A percentile compares a stretch with the other conserved stretches of the same genome.
Conservation (phyloP, 768 basidiomycete genomes). For the Trametes meyenii region DNA sequence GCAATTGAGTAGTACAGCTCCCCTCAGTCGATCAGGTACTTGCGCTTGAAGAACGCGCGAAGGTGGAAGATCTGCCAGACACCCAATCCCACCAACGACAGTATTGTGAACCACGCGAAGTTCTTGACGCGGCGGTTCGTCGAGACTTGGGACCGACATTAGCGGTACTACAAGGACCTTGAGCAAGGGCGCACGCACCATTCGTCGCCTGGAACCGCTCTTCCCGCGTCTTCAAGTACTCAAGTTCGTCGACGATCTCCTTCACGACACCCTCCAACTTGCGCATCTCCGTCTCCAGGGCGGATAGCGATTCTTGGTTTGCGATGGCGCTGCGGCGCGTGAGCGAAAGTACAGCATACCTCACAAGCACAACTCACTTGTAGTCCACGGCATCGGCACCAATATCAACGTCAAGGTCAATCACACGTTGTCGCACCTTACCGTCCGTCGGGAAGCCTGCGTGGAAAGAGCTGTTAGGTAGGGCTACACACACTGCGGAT, state of each 20-base stretch:
- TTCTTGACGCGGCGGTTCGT: constrained; percentile 90
- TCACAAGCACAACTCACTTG: constrained; percentile 63
- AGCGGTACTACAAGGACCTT: background rate
- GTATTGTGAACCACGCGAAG: constrained; percentile 88
- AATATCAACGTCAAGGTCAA: constrained; percentile 97
- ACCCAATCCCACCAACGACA: constrained; percentile 78
- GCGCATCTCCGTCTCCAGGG: constrained; percentile 97
- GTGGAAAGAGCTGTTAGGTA: background rate
- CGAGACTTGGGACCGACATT: constrained; percentile 58
- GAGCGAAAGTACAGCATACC: constrained; percentile 1
- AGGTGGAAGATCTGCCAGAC: constrained; percentile 96
- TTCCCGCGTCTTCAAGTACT: constrained; percentile 89
- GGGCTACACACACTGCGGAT: background rate
- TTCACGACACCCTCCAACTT: constrained; percentile 94
- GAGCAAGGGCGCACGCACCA: constrained; percentile 50
- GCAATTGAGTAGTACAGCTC: no score
- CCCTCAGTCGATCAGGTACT: constrained; percentile 79
- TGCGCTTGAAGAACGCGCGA: constrained; percentile 93
- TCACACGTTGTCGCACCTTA: constrained; percentile 57
- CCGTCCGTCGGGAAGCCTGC: constrained; percentile 52
- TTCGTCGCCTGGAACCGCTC: constrained; percentile 88
- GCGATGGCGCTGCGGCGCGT: constrained; percentile 79
- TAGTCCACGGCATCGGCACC: constrained; percentile 99
- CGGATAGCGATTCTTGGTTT: constrained; percentile 95
- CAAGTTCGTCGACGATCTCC: constrained; percentile 92